Conservation (phyloP, 2,329 filamentous ascomycete genomes). For the Claviceps pazoutovae region DNA sequence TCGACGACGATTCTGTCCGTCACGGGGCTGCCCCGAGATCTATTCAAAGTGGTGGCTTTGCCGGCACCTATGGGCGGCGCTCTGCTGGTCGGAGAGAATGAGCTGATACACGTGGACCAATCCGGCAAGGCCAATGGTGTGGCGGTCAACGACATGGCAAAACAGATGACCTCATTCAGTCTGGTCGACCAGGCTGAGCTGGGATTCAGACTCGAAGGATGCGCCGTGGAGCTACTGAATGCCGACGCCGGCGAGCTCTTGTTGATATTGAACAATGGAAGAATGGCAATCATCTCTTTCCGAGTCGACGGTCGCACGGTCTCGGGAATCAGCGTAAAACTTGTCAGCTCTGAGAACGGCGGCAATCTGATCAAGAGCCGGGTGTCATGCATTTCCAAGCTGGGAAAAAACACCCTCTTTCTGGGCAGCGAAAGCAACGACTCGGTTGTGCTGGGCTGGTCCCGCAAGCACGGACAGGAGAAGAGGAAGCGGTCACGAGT, state of each 20-base stretch:
- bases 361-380: constrained; percentile 46
- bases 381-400: constrained; percentile 53
- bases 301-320: constrained; percentile 82
- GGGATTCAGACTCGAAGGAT: constrained; percentile 66
- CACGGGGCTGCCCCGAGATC: constrained; percentile 69
- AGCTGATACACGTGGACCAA: constrained; percentile 90
- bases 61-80: constrained; percentile 80
- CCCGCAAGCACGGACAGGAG: constrained; percentile 47
- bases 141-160: constrained; percentile 82
- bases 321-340: constrained; percentile 64
- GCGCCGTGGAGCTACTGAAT: constrained; percentile 61
- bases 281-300: constrained; percentile 64
- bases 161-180: constrained; percentile 66
- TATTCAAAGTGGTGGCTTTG: constrained; percentile 69
- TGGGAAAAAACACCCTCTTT: constrained; percentile 62
- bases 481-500: constrained; percentile 51
- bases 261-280: constrained; percentile 65
- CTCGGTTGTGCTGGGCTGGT: constrained; percentile 71
- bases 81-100: constrained; percentile 73
- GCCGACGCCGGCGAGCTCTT: constrained; percentile 70
- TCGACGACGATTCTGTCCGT: constrained; percentile 89
- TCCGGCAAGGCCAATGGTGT: constrained; percentile 87
- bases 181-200: constrained; percentile 78
- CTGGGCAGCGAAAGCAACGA: constrained; percentile 75
- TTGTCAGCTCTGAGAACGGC: constrained; percentile 48